Evolutionary conservation across 2,329 filamentous ascomycete species (phyloP).

Genomic region (Diplodia intermedia): DNA sequence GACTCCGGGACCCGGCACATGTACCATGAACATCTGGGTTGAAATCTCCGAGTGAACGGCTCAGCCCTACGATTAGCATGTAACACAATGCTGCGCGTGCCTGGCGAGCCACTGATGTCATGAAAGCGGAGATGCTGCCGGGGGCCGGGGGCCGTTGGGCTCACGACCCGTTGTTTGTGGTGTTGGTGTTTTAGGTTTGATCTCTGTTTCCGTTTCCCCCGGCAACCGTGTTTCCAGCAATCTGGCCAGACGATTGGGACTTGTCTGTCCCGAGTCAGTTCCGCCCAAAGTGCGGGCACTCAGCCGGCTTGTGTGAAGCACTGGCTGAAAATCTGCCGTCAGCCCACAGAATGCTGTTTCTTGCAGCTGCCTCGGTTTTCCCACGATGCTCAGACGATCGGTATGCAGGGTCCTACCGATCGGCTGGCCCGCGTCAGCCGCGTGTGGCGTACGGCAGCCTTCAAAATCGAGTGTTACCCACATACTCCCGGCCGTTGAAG

Average conservation of each 20-base stretch:
- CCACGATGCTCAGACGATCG: neutral
- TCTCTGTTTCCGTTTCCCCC: slow-evolving; percentile 1
- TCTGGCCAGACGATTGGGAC: neutral
- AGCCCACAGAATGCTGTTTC: neutral
- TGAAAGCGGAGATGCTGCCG: neutral
- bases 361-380: neutral
- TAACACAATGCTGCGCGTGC: too few relatives aligned
- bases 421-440: neutral
- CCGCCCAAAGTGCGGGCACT: neutral
- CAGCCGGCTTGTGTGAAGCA: neutral
- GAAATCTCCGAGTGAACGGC: slow-evolving; percentile 7
- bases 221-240: slow-evolving; percentile 5
- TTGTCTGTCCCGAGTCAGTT: slow-evolving; percentile 2
- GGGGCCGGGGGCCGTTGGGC: neutral
- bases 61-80: slow-evolving; percentile 12
- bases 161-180: slow-evolving; percentile 3
- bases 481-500: neutral
- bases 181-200: slow-evolving; percentile 1
- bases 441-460: neutral
- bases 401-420: neutral
- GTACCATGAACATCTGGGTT: neutral
- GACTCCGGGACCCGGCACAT: slow-evolving; percentile 3
- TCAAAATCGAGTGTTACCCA: neutral
- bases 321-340: neutral
- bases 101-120: slow-evolving; percentile 14